A percentile compares a stretch with the other conserved stretches of the same genome.
Evolutionary conservation across 441 rosid genomes (phyloP).

Genomic region (Adansonia rubrostipa): DNA sequence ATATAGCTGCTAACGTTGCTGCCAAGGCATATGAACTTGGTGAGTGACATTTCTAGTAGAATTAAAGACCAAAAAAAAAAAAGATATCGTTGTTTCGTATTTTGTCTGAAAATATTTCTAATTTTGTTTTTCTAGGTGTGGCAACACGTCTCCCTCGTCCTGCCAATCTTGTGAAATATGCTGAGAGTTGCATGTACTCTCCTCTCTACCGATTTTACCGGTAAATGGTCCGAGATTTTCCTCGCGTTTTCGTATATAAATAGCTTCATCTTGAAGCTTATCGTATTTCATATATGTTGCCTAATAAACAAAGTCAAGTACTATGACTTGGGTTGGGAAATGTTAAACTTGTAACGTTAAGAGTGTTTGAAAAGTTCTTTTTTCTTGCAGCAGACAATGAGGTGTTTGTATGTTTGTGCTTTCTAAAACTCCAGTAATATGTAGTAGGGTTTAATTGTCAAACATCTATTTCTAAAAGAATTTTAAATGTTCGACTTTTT

Average conservation of each 20-base stretch:
- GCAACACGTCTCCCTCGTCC: constrained; percentile 71
- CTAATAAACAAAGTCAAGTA: background rate
- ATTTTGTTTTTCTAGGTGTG: constrained; percentile 45
- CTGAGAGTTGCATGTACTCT: constrained; percentile 75
- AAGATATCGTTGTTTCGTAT: no score
- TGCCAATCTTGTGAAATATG: constrained; percentile 54
- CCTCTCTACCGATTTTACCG: constrained; percentile 62
- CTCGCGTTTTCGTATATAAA: no score
- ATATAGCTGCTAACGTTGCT: constrained; percentile 69
- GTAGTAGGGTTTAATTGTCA: no score
- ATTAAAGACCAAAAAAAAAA: background rate
- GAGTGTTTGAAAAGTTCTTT: background rate
- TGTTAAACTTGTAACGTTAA: background rate
- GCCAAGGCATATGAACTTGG: constrained; percentile 74
- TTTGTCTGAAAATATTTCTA: background rate
- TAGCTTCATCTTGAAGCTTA: background rate
- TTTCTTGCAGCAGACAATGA: background rate
- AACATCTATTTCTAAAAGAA: no score
- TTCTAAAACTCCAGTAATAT: background rate
- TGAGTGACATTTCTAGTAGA: constrained; percentile 21
- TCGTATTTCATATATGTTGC: background rate
- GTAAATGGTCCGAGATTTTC: constrained; percentile 21
- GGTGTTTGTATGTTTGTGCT: background rate
- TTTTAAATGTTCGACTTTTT: no score
- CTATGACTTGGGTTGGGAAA: background rate